A percentile compares a stretch with the other conserved stretches of the same genome.
These are phyloP conservation scores for Leccinum rimulosum DNA, from an alignment of 768 basidiomycete genomes.

Conservation along the genomic window DNA sequence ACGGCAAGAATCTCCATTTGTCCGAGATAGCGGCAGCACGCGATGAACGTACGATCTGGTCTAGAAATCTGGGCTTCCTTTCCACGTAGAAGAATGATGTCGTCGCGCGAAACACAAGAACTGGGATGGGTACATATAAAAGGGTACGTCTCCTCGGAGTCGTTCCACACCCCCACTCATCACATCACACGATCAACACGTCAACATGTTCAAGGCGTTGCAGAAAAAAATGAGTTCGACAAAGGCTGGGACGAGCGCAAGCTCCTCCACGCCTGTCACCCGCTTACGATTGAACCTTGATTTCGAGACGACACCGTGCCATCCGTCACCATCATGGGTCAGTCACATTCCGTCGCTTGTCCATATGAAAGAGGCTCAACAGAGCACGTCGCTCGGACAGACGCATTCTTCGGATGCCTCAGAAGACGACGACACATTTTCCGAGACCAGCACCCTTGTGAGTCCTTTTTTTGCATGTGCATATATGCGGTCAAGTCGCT, in stretches of 20 bases:
- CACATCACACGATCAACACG: background rate
- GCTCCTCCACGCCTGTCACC: background rate
- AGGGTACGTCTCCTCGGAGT: background rate
- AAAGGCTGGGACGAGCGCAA: background rate
- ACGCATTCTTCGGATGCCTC: background rate
- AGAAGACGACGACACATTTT: background rate
- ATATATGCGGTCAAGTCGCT: background rate
- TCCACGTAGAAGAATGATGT: background rate
- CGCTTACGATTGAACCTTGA: background rate
- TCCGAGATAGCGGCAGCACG: background rate
- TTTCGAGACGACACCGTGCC: background rate
- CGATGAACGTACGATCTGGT: background rate
- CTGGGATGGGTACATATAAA: background rate
- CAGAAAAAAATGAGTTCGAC: background rate
- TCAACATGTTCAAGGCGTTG: background rate
- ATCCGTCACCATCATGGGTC: background rate
- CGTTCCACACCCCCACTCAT: background rate
- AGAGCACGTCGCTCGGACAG: background rate
- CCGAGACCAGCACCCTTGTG: slow-evolving; percentile 18
- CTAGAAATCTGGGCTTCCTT: background rate
- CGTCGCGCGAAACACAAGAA: background rate
- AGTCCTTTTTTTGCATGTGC: background rate
- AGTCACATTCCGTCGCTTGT: background rate
- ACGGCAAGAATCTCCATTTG: background rate
- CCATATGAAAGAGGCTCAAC: background rate